Evolutionary conservation across 768 basidiomycete species (phyloP).

Genomic region (Suillus ampliporus): DNA sequence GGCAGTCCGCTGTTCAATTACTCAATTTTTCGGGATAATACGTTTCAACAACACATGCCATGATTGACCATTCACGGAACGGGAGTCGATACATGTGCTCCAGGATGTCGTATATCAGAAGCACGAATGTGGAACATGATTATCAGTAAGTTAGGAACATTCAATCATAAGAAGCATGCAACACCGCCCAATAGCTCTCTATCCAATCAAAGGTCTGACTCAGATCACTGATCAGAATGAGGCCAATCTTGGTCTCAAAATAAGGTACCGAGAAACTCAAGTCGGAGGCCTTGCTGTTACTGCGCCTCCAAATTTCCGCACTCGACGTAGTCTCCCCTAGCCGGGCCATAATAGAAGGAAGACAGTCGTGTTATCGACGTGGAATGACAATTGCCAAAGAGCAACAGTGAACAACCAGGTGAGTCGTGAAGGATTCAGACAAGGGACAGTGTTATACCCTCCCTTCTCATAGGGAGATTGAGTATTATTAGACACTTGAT

Average conservation of each 20-base stretch:
- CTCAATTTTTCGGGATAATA: constrained; percentile 24
- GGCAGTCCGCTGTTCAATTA: constrained; percentile 4
- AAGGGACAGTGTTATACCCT: constrained; percentile 15
- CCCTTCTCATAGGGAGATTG: constrained; percentile 18
- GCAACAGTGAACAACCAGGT: constrained; percentile 12
- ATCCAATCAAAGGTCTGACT: constrained; percentile 24
- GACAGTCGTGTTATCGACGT: too few relatives aligned
- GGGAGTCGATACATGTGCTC: constrained; percentile 12
- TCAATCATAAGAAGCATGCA: constrained; percentile 18
- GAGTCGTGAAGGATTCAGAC: constrained; percentile 26
- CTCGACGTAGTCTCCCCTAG: too few relatives aligned
- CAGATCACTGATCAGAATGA: constrained; percentile 25
- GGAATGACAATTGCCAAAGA: constrained; percentile 14
- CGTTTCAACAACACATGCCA: constrained; percentile 31
- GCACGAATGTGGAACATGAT: too few relatives aligned
- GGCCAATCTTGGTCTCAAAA: constrained; percentile 21
- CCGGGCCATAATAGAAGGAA: too few relatives aligned
- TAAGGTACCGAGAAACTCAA: constrained; percentile 23
- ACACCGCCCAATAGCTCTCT: constrained; percentile 17
- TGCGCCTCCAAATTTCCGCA: constrained; percentile 13
- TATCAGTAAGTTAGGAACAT: constrained; percentile 4
- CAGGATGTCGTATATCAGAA: constrained; percentile 15
- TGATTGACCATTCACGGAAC: constrained; percentile 12
- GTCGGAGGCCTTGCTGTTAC: constrained; percentile 23
- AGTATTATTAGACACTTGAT: too few relatives aligned